Percentiles rank a stretch among this genome's conserved stretches.
Conservation (phyloP, 2,329 filamentous ascomycete genomes). For the Botryotinia calthae region DNA sequence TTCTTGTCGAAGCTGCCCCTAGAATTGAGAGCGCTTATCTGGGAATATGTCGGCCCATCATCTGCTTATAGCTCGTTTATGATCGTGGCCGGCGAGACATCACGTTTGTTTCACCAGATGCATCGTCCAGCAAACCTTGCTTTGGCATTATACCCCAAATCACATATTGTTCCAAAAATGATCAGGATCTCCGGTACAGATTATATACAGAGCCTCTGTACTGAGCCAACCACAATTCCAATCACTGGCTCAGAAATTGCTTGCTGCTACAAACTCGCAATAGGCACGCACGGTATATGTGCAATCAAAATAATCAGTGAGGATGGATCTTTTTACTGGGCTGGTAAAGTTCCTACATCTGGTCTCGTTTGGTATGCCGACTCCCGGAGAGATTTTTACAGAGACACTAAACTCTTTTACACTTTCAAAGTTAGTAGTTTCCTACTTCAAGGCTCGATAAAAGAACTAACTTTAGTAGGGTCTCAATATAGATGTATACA, state of each 20-base stretch:
- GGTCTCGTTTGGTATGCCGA: background rate
- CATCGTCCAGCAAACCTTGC: background rate
- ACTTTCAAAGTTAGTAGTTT: background rate
- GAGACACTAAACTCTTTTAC: background rate
- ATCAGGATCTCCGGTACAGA: background rate
- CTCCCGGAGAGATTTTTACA: background rate
- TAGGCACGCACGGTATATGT: background rate
- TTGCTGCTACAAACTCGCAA: background rate
- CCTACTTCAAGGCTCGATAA: background rate
- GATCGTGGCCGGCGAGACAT: background rate
- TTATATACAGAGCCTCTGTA: background rate
- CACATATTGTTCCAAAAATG: background rate
- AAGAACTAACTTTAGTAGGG: background rate
- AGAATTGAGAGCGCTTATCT: background rate
- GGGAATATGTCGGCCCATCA: background rate
- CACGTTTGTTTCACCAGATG: background rate
- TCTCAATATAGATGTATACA: background rate
- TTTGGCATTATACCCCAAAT: background rate
- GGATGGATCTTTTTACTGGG: background rate
- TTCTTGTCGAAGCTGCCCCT: background rate
- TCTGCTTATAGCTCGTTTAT: background rate
- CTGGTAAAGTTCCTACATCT: background rate
- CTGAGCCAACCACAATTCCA: background rate
- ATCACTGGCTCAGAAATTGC: background rate
- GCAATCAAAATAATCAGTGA: background rate